Percentiles rank a stretch among this genome's conserved stretches.
These are phyloP conservation scores for Dichotomopilus funicola DNA, from an alignment of 2,329 filamentous ascomycete genomes.

Conservation along the genomic window DNA sequence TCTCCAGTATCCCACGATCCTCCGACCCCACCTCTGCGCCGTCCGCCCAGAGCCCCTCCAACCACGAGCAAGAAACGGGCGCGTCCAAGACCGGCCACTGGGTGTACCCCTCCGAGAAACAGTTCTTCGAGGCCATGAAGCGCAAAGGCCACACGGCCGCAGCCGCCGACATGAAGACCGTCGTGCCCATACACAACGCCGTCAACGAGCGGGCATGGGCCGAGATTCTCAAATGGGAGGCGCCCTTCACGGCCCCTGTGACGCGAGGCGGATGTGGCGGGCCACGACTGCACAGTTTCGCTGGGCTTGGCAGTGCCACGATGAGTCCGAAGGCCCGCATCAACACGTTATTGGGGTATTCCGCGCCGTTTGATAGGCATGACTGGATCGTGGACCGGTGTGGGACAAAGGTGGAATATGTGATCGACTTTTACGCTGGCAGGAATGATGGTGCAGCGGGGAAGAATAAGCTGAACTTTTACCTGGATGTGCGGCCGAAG, in stretches of 20 bases:
- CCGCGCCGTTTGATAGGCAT: conserved; percentile 86
- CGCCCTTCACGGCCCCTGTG: conserved; percentile 48
- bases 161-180: conserved; percentile 74
- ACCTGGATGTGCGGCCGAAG: conserved; percentile 62
- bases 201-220: conserved; percentile 96
- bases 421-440: conserved; percentile 96
- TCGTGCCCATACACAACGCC: conserved; percentile 96
- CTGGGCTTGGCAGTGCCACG: conserved; percentile 54
- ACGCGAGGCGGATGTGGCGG: conserved; percentile 49
- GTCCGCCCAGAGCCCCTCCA: conserved; percentile 38
- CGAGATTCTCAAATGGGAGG: conserved; percentile 87
- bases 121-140: conserved; percentile 97
- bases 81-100: conserved; percentile 70
- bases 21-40: conserved; percentile 30
- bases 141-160: conserved; percentile 76
- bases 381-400: conserved; percentile 97
- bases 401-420: conserved; percentile 78
- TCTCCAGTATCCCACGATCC: conserved; percentile 73
- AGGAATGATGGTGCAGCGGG: conserved; percentile 35
- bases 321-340: conserved; percentile 79
- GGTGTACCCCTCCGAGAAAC: conserved; percentile 94
- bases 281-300: conserved; percentile 77
- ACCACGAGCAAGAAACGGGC: conserved; percentile 72
- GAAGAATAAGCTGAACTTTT: conserved; percentile 50
- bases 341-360: conserved; percentile 82